Base-by-base conservation (phyloP, 805 yeast species). In the Hanseniaspora guilliermondii region DNA sequence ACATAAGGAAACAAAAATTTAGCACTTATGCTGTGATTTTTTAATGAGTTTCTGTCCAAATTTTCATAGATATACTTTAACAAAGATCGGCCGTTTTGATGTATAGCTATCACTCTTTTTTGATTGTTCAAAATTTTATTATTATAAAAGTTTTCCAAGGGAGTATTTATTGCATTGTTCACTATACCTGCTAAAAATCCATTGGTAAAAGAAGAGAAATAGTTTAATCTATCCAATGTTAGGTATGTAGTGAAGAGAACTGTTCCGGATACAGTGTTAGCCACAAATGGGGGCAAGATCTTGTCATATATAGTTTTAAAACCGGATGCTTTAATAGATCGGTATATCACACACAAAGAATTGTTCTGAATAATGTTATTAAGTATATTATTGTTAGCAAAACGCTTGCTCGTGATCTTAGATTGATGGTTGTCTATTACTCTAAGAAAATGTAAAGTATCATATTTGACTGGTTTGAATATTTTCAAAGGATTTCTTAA, bases 151-250 rank as follows among this genome's bases (percentile, higher is more conserved):
- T 97, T 96, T 68, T 91, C 97, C 4, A 91, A 74, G 0, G 97
- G 97, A 1, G 96, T 91, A 1, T 96, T 95, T 0, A 87, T 89
- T 17, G 87, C 69, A n/a, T 95, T 84, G 61, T 93, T 96, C 24
- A 81, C 79, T 0, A 83, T 79, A 1, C 97, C 97, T 0, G 96
- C 96, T 0, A 86, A 59, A 55, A 82, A 79, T 0, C 97, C 97
- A 0, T 96, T 87, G 1, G 22, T 7, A 47, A 53, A 47, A 11
- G 40, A 21, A 17, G 21, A 9, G 16, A 58, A 49, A 0, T 64
- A 64, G 36, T 60, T 58, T 16, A 58, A 58, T 37, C 60, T 50
- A 49, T 61, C 59, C 30, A 78, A 67, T 0, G 80, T 73, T 59
- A 89, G 72, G 64, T 91, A 91, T 0, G 95, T 77, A 0, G 95